Evolutionary conservation across 495 filamentous ascomycete genomes (phyloP).

Genomic region (Aspergillus panamensis): DNA sequence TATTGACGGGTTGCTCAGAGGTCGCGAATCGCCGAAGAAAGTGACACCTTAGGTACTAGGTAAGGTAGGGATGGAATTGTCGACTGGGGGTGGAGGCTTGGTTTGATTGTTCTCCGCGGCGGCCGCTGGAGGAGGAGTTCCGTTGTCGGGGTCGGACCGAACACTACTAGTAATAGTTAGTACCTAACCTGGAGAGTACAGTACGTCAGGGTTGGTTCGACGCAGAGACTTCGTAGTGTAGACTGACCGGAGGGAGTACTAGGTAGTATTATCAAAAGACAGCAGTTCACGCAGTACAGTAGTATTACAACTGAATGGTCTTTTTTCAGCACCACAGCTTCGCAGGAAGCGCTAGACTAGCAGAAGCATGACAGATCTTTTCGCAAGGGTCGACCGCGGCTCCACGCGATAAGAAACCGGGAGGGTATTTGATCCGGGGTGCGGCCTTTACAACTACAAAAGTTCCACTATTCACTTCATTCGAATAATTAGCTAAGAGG

Average conservation of each 20-base stretch:
- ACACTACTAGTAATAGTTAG: too few relatives aligned
- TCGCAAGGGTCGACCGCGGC: conserved; percentile 19
- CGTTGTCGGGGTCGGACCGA: conserved; percentile 12
- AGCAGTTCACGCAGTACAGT: neutral
- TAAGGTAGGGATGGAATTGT: conserved; percentile 3
- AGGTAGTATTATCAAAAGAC: neutral
- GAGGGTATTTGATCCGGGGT: conserved; percentile 25
- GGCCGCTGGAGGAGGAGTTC: conserved; percentile 10
- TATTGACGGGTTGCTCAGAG: neutral
- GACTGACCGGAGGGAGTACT: conserved; percentile 1
- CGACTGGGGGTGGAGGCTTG: conserved; percentile 8
- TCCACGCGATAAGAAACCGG: conserved; percentile 28
- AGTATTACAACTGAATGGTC: neutral
- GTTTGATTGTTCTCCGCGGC: conserved; percentile 13
- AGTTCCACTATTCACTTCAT: too few relatives aligned
- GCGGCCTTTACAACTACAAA: too few relatives aligned
- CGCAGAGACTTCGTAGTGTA: neutral
- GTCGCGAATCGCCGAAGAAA: neutral
- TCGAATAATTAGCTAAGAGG: too few relatives aligned
- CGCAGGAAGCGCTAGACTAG: conserved; percentile 3
- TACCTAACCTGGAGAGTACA: neutral
- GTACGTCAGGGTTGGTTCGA: conserved; percentile 1
- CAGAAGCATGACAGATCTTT: conserved; percentile 16
- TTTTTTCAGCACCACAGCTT: neutral
- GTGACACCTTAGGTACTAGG: too few relatives aligned